These are phyloP conservation scores for Tilletia indica DNA, from an alignment of 1,284 basidiomycete species.

Conservation along the genomic window DNA sequence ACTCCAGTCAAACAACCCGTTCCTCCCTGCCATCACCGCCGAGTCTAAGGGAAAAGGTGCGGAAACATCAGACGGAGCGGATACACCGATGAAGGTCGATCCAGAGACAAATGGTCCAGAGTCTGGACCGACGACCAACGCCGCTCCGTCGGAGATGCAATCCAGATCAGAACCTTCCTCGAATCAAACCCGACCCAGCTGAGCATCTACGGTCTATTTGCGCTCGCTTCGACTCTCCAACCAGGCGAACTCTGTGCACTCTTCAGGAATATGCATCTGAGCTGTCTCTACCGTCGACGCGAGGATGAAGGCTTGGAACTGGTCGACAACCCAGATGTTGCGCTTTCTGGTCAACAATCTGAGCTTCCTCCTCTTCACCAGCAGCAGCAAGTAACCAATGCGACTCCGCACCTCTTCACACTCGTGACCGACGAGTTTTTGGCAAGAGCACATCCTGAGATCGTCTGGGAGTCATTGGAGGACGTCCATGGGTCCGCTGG, in stretches of 20 bases:
- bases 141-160: conserved; percentile 24
- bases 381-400: not conserved
- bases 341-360: not conserved
- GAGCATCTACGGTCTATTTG: conserved; percentile 71
- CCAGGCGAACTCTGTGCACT: conserved; percentile 68
- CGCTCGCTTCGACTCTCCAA: conserved; percentile 58
- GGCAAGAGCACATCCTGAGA: conserved; percentile 64
- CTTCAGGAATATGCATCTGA: conserved; percentile 84
- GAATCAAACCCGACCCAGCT: conserved; percentile 74
- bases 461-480: conserved; percentile 82
- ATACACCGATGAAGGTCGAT: no score
- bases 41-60: no score
- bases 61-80: no score
- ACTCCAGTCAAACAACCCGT: no score
- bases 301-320: conserved; percentile 28
- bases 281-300: conserved; percentile 67
- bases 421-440: conserved; percentile 81
- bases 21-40: no score
- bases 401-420: conserved; percentile 66
- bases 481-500: conserved; percentile 71
- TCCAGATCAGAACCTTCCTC: conserved; percentile 60
- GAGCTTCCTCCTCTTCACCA: not conserved
- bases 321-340: not conserved
- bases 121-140: conserved; percentile 62
- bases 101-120: conserved; percentile 57